Evolutionary conservation across 202 grass and related monocot species (phyloP), one percentile per base, ranked within the genome.

Genomic region (Zizania palustris): DNA sequence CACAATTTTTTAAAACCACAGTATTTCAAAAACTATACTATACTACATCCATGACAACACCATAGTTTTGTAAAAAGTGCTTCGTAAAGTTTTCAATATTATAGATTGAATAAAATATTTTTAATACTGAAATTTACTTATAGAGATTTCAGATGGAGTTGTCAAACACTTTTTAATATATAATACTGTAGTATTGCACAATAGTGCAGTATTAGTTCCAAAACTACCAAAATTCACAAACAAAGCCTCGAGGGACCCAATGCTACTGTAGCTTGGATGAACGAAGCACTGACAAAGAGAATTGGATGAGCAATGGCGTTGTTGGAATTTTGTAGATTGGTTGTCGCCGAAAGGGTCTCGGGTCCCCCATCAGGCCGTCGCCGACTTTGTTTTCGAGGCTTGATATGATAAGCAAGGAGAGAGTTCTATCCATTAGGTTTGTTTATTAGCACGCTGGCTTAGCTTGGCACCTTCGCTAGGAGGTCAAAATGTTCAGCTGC

Each of bases 231-330:
- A 28, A 28, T 0, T 28, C 51, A 20, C 11, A 28, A 39, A 69
- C 73, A 71, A 77, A 53, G 45, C 45, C 63, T 71, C 55, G 19
- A 75, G 61, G 65, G 11, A n/a, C n/a, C n/a, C n/a, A n/a, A n/a
- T n/a, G n/a, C n/a, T n/a, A n/a, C n/a, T n/a, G n/a, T n/a, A n/a
- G n/a, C n/a, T n/a, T n/a, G n/a, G n/a, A n/a, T n/a, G n/a, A n/a
- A n/a, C n/a, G n/a, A n/a, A n/a, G n/a, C n/a, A n/a, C n/a, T 20
- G 73, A 84, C 81, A 54, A 63, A 21, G 45, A 21, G 65, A 58
- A 21, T 43, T 19, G 28, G 21, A 37, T 44, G 65, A 64, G 65
- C 10, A 15, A 71, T 71, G 44, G 37, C 56, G 9, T 18, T 6
- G 55, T 45, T 56, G 42, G 65, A 71, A 7, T 37, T 70, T 59